Evolutionary conservation across 129 eudicot species (phyloP).

Genomic region (Gnaphalium uliginosum): DNA sequence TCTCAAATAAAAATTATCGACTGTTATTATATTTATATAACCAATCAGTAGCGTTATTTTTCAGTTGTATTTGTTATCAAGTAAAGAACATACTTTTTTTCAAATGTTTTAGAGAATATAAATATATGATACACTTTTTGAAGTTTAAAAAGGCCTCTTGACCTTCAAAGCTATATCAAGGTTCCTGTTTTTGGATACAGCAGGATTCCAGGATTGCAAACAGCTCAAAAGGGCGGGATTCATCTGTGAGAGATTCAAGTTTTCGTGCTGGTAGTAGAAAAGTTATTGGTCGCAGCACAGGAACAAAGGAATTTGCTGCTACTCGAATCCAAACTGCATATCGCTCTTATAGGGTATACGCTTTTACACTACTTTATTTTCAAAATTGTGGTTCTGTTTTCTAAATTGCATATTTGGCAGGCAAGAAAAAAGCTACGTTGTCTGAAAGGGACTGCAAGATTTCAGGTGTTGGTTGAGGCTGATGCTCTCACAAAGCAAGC

Average conservation of each 20-base stretch:
- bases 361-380: background rate
- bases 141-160: conserved; percentile 1
- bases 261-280: conserved; percentile 36
- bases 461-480: conserved; percentile 43
- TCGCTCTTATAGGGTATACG: conserved; percentile 35
- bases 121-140: background rate
- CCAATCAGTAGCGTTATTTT: background rate
- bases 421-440: conserved; percentile 57
- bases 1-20: background rate
- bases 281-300: conserved; percentile 42
- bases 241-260: conserved; percentile 30
- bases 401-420: conserved; percentile 31
- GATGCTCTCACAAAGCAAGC: conserved; percentile 47
- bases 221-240: conserved; percentile 29
- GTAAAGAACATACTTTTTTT: background rate
- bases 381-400: background rate
- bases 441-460: conserved; percentile 49
- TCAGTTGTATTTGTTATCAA: background rate
- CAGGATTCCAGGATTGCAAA: conserved; percentile 33
- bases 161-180: background rate
- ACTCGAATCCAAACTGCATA: conserved; percentile 42
- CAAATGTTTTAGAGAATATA: background rate
- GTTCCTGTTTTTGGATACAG: conserved; percentile 11
- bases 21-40: background rate
- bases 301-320: conserved; percentile 43